Evolutionary conservation across 441 rosid species (phyloP).

Genomic region (Eutrema salsugineum): DNA sequence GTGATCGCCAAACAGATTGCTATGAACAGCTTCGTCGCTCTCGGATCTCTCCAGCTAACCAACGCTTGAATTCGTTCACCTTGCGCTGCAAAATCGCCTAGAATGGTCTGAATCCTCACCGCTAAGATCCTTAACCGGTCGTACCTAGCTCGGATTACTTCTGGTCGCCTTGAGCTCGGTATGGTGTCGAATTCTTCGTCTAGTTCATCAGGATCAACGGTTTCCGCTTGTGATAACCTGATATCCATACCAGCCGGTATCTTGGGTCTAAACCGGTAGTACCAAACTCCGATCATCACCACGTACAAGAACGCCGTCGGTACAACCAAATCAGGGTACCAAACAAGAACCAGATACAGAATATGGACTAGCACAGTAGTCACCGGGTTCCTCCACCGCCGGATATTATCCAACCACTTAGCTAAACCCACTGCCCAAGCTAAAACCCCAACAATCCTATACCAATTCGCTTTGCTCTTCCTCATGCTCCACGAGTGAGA

Average conservation of each 20-base stretch:
- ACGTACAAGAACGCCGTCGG: constrained; percentile 83
- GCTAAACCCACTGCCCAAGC: constrained; percentile 95
- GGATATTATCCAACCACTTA: constrained; percentile 71
- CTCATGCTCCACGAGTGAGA: constrained; percentile 98
- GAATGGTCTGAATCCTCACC: constrained; percentile 74
- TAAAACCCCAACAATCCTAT: constrained; percentile 80
- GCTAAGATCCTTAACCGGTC: constrained; percentile 86
- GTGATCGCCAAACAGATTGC: constrained; percentile 71
- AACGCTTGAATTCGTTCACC: constrained; percentile 87
- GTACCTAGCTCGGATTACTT: constrained; percentile 64
- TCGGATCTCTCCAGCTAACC: constrained; percentile 97
- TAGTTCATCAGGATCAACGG: constrained; percentile 79
- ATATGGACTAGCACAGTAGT: constrained; percentile 81
- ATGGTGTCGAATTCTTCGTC: constrained; percentile 92
- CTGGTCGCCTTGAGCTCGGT: constrained; percentile 73
- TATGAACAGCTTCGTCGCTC: constrained; percentile 84
- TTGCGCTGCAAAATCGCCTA: constrained; percentile 93
- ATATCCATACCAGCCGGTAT: constrained; percentile 92
- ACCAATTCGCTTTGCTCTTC: constrained; percentile 92
- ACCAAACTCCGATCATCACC: constrained; percentile 84
- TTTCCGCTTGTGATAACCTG: constrained; percentile 78
- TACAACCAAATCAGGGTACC: constrained; percentile 88
- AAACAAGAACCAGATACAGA: constrained; percentile 78
- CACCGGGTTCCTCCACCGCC: constrained; percentile 80
- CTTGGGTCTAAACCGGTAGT: constrained; percentile 77